A percentile compares a stretch with the other conserved stretches of the same genome.
These are phyloP conservation scores for Sporobolomyces phaffii DNA, from an alignment of 768 basidiomycete genomes.

Conservation along the genomic window DNA sequence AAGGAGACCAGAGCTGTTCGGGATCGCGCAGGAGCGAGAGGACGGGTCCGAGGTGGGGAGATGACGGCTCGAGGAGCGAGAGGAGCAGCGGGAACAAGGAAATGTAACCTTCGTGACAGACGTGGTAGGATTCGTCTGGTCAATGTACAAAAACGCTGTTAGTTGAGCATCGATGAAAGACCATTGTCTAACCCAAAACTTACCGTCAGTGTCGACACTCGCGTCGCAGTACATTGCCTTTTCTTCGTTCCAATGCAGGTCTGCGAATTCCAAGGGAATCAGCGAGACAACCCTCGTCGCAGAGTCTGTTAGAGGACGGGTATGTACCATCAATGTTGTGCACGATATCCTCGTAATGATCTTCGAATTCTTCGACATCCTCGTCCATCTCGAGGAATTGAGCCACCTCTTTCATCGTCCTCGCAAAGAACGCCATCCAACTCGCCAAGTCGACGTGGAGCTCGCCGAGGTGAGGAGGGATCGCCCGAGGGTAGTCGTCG, in stretches of 20 bases:
- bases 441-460: slow-evolving; percentile 86
- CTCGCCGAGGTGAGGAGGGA: slow-evolving; percentile 77
- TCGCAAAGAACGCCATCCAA: slow-evolving; percentile 94
- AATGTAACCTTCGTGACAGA: slow-evolving; percentile 85
- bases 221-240: slow-evolving; percentile 89
- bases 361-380: slow-evolving; percentile 67
- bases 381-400: slow-evolving; percentile 79
- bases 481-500: slow-evolving; percentile 89
- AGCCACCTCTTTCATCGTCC: slow-evolving; percentile 87
- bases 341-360: slow-evolving; percentile 72
- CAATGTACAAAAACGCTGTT: neutral
- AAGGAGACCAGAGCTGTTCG: slow-evolving; percentile 81
- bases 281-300: too few relatives aligned
- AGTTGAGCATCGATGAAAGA: too few relatives aligned
- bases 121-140: slow-evolving; percentile 80
- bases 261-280: slow-evolving; percentile 47
- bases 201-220: slow-evolving; percentile 76
- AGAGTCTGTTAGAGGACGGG: too few relatives aligned
- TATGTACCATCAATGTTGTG: slow-evolving; percentile 85
- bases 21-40: slow-evolving; percentile 74
- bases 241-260: slow-evolving; percentile 88
- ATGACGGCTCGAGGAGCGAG: slow-evolving; percentile 66
- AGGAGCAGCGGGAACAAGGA: slow-evolving; percentile 90
- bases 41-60: slow-evolving; percentile 72
- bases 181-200: slow-evolving; percentile 10